Evolutionary conservation across 2,329 filamentous ascomycete genomes (phyloP).

Genomic region (Fusarium verticillioides): DNA sequence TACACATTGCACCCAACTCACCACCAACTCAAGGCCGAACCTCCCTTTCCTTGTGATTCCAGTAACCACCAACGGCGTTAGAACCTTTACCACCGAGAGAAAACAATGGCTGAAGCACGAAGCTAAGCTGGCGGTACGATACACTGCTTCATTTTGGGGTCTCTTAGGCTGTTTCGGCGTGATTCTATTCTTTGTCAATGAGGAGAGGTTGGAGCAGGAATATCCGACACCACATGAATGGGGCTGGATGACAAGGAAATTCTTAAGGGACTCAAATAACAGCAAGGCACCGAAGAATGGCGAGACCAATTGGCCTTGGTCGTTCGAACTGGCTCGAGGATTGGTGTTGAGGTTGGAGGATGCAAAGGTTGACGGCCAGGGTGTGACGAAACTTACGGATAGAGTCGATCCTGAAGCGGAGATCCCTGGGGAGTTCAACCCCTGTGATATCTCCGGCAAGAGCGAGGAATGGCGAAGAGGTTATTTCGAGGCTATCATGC

Average conservation of each 20-base stretch:
- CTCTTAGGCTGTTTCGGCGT: slow-evolving; percentile 69
- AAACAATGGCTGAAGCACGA: slow-evolving; percentile 77
- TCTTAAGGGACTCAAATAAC: slow-evolving; percentile 72
- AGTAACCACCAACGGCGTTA: slow-evolving; percentile 62
- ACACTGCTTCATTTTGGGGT: slow-evolving; percentile 72
- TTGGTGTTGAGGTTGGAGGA: slow-evolving; percentile 77
- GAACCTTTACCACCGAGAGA: slow-evolving; percentile 83
- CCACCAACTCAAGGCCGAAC: slow-evolving; percentile 49
- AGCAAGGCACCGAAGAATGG: slow-evolving; percentile 65
- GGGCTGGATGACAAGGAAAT: slow-evolving; percentile 75
- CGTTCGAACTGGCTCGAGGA: slow-evolving; percentile 69
- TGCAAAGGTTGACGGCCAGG: slow-evolving; percentile 73
- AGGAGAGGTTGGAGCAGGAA: slow-evolving; percentile 78
- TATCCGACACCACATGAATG: slow-evolving; percentile 88
- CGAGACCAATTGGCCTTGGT: slow-evolving; percentile 73
- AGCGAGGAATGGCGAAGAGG: slow-evolving; percentile 86
- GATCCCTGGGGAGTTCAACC: slow-evolving; percentile 71
- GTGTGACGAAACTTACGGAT: slow-evolving; percentile 63
- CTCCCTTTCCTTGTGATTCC: slow-evolving; percentile 63
- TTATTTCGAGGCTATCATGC: slow-evolving; percentile 86
- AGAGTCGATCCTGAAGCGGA: slow-evolving; percentile 76
- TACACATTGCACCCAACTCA: slow-evolving; percentile 44
- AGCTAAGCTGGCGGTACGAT: slow-evolving; percentile 75
- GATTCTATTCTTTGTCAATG: slow-evolving; percentile 72
- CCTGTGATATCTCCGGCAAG: slow-evolving; percentile 78